These are phyloP conservation scores for Raphanus hybrid DNA, from an alignment of 441 rosid genomes.

Conservation along the genomic window DNA sequence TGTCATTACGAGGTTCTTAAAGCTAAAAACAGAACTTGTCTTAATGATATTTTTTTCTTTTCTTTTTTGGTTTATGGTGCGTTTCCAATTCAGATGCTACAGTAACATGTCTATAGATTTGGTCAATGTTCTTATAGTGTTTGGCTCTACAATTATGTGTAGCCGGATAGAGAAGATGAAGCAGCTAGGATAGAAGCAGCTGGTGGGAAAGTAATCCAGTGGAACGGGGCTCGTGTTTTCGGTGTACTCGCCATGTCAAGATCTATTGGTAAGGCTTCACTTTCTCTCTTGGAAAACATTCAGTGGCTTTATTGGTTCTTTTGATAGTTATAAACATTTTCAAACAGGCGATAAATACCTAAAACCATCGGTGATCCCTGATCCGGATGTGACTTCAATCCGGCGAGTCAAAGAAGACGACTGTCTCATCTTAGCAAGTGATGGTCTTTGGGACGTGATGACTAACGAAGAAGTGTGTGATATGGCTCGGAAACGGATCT, in stretches of 20 bases:
- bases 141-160: constrained; percentile 33
- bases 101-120: not conserved
- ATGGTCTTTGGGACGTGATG: constrained; percentile 74
- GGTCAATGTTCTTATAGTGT: constrained; percentile 4
- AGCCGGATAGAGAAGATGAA: constrained; percentile 76
- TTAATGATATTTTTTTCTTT: not conserved
- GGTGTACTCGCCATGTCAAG: constrained; percentile 78
- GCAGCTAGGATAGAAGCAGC: constrained; percentile 64
- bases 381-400: constrained; percentile 52
- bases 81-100: not conserved
- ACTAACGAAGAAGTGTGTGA: constrained; percentile 60
- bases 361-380: constrained; percentile 66
- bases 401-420: constrained; percentile 59
- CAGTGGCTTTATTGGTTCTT: not conserved
- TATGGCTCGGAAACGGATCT: constrained; percentile 54
- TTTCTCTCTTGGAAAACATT: not conserved
- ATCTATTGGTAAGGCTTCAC: constrained; percentile 50
- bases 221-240: constrained; percentile 67
- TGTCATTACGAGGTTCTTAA: not conserved
- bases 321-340: not conserved
- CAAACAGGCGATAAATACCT: constrained; percentile 60
- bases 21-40: not conserved
- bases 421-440: constrained; percentile 64
- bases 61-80: not conserved
- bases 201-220: constrained; percentile 63